phyloP scores from a whole-genome alignment of 208 protist genomes.

The Crithidia bombi region DNA sequence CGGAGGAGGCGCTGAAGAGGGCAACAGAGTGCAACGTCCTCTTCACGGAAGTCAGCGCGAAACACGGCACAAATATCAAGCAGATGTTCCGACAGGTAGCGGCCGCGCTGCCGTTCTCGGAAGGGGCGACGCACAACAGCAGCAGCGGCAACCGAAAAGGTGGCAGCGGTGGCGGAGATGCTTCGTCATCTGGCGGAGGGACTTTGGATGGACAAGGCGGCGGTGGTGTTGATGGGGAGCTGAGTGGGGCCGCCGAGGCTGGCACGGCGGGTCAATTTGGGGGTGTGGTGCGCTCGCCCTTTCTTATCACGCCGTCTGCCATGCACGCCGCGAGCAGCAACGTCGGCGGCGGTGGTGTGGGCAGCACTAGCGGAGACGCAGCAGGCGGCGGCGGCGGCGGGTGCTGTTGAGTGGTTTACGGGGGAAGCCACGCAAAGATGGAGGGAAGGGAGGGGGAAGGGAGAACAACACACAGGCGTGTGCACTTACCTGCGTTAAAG shows the following conservation, averaged over 20 bases:
- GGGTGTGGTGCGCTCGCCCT: conserved; percentile 23
- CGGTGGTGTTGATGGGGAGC: background rate
- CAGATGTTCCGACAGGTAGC: conserved; percentile 79
- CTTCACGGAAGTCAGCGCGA: conserved; percentile 96
- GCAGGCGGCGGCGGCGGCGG: conserved; percentile 6
- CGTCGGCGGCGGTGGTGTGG: background rate
- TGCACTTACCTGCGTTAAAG: no score
- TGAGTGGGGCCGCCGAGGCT: background rate
- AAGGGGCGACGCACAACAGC: background rate
- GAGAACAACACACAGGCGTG: background rate
- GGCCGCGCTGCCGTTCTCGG: conserved; percentile 44
- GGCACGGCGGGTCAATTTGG: conserved; percentile 24
- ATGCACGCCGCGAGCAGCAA: conserved; percentile 17
- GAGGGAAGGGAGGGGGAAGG: background rate
- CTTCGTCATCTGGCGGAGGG: background rate
- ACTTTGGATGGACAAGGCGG: background rate
- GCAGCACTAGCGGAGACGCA: background rate
- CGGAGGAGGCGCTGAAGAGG: conserved; percentile 62
- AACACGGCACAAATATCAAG: conserved; percentile 81
- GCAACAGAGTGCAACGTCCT: conserved; percentile 93
- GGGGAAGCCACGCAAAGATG: conserved; percentile 3
- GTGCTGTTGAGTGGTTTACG: conserved; percentile 18
- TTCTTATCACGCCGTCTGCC: conserved; percentile 28
- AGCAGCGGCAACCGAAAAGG: background rate
- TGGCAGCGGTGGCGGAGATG: background rate